Percentiles rank a stretch among this genome's conserved stretches.
These are phyloP conservation scores for Pseudogymnoascus sp. DNA, from an alignment of 2,329 filamentous ascomycete species.

Conservation along the genomic window DNA sequence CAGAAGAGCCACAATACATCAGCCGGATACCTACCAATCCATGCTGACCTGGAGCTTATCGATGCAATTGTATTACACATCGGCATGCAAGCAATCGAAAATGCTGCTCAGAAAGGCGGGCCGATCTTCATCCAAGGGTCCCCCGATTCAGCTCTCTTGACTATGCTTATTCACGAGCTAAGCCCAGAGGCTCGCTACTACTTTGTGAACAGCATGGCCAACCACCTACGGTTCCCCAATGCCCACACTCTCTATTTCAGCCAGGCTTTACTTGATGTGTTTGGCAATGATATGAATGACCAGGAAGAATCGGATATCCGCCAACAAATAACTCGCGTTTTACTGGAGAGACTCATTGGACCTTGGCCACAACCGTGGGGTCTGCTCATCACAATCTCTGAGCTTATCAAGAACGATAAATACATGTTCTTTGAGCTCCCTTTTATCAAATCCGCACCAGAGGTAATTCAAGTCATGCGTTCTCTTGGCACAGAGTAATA, in stretches of 20 bases:
- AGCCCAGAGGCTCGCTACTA: slow-evolving; percentile 74
- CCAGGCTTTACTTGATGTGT: slow-evolving; percentile 74
- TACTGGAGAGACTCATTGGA: slow-evolving; percentile 79
- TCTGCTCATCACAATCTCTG: slow-evolving; percentile 75
- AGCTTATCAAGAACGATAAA: slow-evolving; percentile 83
- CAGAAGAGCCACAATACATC: slow-evolving; percentile 49
- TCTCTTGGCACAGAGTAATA: neutral
- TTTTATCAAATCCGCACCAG: slow-evolving; percentile 82
- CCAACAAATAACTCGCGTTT: slow-evolving; percentile 80
- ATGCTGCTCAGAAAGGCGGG: slow-evolving; percentile 48
- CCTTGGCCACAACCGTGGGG: slow-evolving; percentile 96
- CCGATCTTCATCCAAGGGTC: slow-evolving; percentile 56
- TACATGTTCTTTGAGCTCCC: slow-evolving; percentile 89
- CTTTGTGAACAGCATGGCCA: slow-evolving; percentile 73
- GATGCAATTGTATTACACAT: slow-evolving; percentile 80
- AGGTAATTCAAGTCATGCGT: slow-evolving; percentile 46
- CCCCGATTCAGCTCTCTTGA: slow-evolving; percentile 62
- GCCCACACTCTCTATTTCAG: slow-evolving; percentile 89
- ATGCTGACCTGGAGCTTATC: slow-evolving; percentile 61
- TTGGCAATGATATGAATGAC: slow-evolving; percentile 64
- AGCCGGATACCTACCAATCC: slow-evolving; percentile 58
- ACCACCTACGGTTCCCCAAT: slow-evolving; percentile 86
- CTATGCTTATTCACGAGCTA: slow-evolving; percentile 67
- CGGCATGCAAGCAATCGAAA: slow-evolving; percentile 60
- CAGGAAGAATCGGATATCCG: slow-evolving; percentile 75